These are phyloP conservation scores for Usnea hakonensis DNA, from an alignment of 495 filamentous ascomycete genomes.

Conservation along the genomic window DNA sequence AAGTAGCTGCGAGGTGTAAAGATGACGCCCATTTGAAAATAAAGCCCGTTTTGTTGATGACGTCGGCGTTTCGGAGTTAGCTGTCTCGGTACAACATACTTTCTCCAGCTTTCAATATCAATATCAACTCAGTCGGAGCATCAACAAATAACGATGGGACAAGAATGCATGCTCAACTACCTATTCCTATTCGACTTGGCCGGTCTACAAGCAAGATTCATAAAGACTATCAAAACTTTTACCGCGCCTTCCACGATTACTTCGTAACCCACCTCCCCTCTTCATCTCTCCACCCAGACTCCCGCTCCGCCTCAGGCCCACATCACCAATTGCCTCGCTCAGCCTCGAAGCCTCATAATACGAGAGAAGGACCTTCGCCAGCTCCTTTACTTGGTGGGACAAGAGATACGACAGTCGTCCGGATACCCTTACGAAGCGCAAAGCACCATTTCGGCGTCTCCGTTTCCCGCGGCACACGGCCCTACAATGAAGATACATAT, in stretches of 20 bases:
- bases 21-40: too few relatives aligned
- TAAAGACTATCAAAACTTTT: conserved; percentile 10
- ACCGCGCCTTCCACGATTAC: conserved; percentile 80
- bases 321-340: conserved; percentile 78
- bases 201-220: neutral
- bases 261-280: conserved; percentile 94
- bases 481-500: conserved; percentile 87
- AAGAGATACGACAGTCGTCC: conserved; percentile 88
- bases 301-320: conserved; percentile 51
- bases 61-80: neutral
- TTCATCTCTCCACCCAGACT: conserved; percentile 86
- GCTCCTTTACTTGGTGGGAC: conserved; percentile 44
- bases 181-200: conserved; percentile 5
- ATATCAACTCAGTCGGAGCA: neutral
- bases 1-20: too few relatives aligned
- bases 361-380: conserved; percentile 46
- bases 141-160: conserved; percentile 10
- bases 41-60: too few relatives aligned
- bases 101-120: neutral
- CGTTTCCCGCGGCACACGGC: conserved; percentile 69
- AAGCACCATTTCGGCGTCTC: conserved; percentile 91
- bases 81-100: too few relatives aligned
- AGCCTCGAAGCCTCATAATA: conserved; percentile 73
- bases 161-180: conserved; percentile 4
- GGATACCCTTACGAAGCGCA: conserved; percentile 87